A percentile compares a stretch with the other conserved stretches of the same genome.
Conservation (phyloP, 768 basidiomycete genomes). For the Rhodocollybia butyracea region DNA sequence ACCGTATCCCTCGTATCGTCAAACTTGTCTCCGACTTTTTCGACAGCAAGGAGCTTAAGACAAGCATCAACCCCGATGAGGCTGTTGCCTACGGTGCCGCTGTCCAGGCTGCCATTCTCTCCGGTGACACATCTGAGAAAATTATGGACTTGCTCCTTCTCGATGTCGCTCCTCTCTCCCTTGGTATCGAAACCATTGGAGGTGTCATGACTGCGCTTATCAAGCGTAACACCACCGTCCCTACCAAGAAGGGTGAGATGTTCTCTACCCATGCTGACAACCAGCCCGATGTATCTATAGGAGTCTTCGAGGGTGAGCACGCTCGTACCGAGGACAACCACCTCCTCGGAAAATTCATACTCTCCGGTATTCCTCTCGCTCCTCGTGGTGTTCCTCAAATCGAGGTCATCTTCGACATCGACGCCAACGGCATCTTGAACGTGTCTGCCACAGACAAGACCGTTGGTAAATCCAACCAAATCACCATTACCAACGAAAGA, state of each 20-base stretch:
- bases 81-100: slow-evolving; percentile 74
- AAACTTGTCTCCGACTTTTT: slow-evolving; percentile 67
- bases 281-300: slow-evolving; percentile 85
- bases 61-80: slow-evolving; percentile 70
- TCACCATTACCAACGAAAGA: slow-evolving; percentile 79
- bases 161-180: slow-evolving; percentile 53
- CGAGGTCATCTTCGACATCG: slow-evolving; percentile 89
- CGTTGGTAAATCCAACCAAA: slow-evolving; percentile 78
- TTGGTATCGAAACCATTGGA: slow-evolving; percentile 65
- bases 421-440: slow-evolving; percentile 82
- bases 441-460: slow-evolving; percentile 83
- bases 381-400: slow-evolving; percentile 89
- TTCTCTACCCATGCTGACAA: slow-evolving; percentile 92
- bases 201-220: slow-evolving; percentile 57
- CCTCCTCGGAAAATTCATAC: slow-evolving; percentile 85
- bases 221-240: slow-evolving; percentile 45
- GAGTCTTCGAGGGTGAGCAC: slow-evolving; percentile 89
- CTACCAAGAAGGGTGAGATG: slow-evolving; percentile 48
- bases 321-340: slow-evolving; percentile 89
- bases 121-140: slow-evolving; percentile 53
- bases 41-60: slow-evolving; percentile 61
- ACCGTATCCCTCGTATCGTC: slow-evolving; percentile 68
- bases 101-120: slow-evolving; percentile 64
- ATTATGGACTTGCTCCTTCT: slow-evolving; percentile 50
- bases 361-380: slow-evolving; percentile 83